A percentile compares a stretch with the other conserved stretches of the same genome.
These are phyloP conservation scores for Pseudofabraea citricarpa DNA, from an alignment of 2,329 filamentous ascomycete species.

Conservation along the genomic window DNA sequence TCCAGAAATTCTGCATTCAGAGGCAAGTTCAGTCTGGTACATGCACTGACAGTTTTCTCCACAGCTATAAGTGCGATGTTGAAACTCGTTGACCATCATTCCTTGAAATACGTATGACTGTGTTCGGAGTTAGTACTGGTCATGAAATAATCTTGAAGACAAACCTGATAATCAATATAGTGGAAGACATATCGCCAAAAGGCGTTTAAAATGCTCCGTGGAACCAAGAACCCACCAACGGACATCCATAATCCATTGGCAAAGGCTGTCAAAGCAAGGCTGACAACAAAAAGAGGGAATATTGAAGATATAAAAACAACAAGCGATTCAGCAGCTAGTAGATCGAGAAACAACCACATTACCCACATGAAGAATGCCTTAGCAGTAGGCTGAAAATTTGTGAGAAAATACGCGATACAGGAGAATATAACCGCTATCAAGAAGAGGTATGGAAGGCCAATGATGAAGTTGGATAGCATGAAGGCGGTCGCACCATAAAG, in stretches of 20 bases:
- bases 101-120: constrained; percentile 76
- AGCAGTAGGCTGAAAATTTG: constrained; percentile 64
- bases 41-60: constrained; percentile 50
- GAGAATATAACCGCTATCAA: constrained; percentile 73
- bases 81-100: constrained; percentile 92
- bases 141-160: neutral
- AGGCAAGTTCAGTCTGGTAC: constrained; percentile 58
- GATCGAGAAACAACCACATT: constrained; percentile 80
- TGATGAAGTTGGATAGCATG: constrained; percentile 73
- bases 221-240: constrained; percentile 77
- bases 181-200: constrained; percentile 88
- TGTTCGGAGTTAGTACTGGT: neutral
- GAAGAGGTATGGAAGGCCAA: constrained; percentile 78
- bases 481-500: constrained; percentile 72
- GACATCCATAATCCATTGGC: constrained; percentile 89
- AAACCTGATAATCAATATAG: constrained; percentile 78
- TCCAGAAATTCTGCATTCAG: constrained; percentile 66
- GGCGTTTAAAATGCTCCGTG: constrained; percentile 65
- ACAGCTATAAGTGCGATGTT: constrained; percentile 58
- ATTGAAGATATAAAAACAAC: constrained; percentile 72
- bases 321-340: constrained; percentile 75
- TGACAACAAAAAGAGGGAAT: constrained; percentile 74
- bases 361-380: constrained; percentile 71
- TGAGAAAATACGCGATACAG: constrained; percentile 72
- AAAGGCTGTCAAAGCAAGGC: constrained; percentile 76